phyloP scores from a whole-genome alignment of 306 rosid genomes.

The Cicer pinnatifidum region DNA sequence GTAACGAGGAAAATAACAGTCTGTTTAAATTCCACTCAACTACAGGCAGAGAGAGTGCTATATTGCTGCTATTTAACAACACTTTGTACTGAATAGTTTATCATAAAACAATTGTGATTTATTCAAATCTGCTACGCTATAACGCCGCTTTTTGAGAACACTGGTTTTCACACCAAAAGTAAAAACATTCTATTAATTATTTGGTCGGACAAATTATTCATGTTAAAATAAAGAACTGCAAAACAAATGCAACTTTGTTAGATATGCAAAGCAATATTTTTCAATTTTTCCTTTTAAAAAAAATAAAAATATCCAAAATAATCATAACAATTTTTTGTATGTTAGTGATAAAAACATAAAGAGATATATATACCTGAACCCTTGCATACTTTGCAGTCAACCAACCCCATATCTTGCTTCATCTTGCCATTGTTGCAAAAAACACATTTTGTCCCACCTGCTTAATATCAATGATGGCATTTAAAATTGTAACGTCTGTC shows the following conservation, averaged over 20 bases:
- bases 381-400: slow-evolving; percentile 91
- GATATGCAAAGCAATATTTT: neutral
- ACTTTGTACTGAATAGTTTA: neutral
- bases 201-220: neutral
- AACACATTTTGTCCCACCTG: slow-evolving; percentile 95
- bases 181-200: neutral
- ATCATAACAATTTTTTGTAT: neutral
- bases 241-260: slow-evolving; percentile 13
- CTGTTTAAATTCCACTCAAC: neutral
- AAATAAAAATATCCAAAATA: too few species aligned
- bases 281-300: too few species aligned
- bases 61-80: neutral
- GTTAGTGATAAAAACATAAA: slow-evolving; percentile 15
- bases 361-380: slow-evolving; percentile 75
- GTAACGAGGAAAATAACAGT: neutral
- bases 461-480: slow-evolving; percentile 33
- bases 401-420: slow-evolving; percentile 72
- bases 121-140: too few species aligned
- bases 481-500: slow-evolving; percentile 27
- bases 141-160: neutral
- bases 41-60: neutral
- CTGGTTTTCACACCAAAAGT: neutral
- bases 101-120: neutral
- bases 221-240: slow-evolving; percentile 6
- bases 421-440: slow-evolving; percentile 88